Conservation (phyloP, 2,329 filamentous ascomycete genomes). For the Tolypocladium amazonense region DNA sequence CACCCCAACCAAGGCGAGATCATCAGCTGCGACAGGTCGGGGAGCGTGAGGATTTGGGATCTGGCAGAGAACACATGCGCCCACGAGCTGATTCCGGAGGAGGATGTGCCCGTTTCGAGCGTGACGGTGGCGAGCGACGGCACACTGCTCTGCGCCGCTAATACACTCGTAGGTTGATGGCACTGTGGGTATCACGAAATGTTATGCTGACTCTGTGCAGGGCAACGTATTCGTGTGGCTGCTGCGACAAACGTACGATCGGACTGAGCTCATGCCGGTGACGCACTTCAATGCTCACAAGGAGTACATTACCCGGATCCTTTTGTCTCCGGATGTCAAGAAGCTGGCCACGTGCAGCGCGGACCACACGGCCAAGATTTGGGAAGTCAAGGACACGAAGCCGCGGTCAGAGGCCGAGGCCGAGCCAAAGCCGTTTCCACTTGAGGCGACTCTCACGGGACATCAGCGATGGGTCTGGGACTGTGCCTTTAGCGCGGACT, state of each 20-base stretch:
- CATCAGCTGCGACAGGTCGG: constrained; percentile 87
- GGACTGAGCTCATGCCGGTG: constrained; percentile 75
- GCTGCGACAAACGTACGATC: constrained; percentile 71
- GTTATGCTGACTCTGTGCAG: constrained; percentile 30
- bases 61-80: constrained; percentile 94
- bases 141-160: constrained; percentile 83
- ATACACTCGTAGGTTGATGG: constrained; percentile 57
- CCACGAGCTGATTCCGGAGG: constrained; percentile 91
- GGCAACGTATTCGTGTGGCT: constrained; percentile 98
- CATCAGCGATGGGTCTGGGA: constrained; percentile 98
- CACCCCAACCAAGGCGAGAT: constrained; percentile 98
- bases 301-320: constrained; percentile 84
- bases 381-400: constrained; percentile 72
- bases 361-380: constrained; percentile 91
- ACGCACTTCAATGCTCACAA: constrained; percentile 86
- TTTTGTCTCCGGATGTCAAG: constrained; percentile 87
- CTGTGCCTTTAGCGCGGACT: constrained; percentile 89
- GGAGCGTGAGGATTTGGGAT: constrained; percentile 93
- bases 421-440: constrained; percentile 53
- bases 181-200: too few species aligned
- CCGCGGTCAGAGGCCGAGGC: constrained; percentile 22
- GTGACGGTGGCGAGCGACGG: constrained; percentile 95
- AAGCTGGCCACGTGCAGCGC: constrained; percentile 90
- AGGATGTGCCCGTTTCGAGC: constrained; percentile 86
- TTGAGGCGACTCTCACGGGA: constrained; percentile 78